phyloP scores from a whole-genome alignment of 2,329 filamentous ascomycete genomes.

The Calonectria honghensis region DNA sequence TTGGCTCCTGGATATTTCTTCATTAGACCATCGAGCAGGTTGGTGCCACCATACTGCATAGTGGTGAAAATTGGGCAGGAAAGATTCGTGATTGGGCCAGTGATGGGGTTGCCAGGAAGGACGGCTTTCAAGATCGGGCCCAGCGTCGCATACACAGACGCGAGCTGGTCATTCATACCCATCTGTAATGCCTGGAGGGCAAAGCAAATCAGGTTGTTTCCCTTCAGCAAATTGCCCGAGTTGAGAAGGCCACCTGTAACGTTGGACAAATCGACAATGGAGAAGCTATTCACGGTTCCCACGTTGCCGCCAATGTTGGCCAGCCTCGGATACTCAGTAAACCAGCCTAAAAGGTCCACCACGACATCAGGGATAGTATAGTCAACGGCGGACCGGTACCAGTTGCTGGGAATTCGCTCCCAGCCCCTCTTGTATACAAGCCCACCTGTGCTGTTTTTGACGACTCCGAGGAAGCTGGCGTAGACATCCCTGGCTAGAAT shows the following conservation, averaged over 20 bases:
- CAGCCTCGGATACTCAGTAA: conserved; percentile 9
- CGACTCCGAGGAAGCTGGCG: conserved; percentile 15
- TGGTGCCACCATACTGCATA: conserved; percentile 2
- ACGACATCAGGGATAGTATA: background rate
- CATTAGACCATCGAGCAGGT: background rate
- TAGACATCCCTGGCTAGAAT: conserved; percentile 3
- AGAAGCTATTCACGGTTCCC: conserved; percentile 6
- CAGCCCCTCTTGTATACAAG: conserved; percentile 18
- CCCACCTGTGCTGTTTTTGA: background rate
- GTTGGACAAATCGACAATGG: background rate
- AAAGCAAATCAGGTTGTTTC: conserved; percentile 11
- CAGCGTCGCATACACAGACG: background rate
- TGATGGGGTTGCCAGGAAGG: background rate
- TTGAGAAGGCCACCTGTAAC: conserved; percentile 5
- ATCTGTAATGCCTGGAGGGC: conserved; percentile 16
- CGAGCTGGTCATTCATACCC: background rate
- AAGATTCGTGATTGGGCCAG: background rate
- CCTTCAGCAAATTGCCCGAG: background rate
- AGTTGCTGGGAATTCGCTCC: conserved; percentile 5
- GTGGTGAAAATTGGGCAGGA: conserved; percentile 6
- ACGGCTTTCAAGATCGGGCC: background rate
- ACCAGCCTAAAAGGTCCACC: background rate
- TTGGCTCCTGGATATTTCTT: conserved; percentile 11
- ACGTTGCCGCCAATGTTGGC: background rate
- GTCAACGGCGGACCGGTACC: conserved; percentile 12